These are phyloP conservation scores for Fomes fomentarius DNA, from an alignment of 1,284 basidiomycete genomes.

Conservation along the genomic window DNA sequence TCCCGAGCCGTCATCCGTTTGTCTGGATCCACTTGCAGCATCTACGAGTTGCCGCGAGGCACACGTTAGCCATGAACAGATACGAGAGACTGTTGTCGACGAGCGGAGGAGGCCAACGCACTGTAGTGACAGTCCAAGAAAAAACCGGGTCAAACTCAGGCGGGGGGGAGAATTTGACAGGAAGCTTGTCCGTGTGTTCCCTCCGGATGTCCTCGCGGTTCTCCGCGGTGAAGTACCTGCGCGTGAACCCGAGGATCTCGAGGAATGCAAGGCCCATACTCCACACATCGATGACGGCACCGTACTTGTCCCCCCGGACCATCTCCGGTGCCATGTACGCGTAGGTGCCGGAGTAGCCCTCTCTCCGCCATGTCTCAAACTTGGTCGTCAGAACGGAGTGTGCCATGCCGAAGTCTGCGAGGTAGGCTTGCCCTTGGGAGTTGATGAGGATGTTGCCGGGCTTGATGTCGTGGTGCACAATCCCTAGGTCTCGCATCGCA, in stretches of 20 bases:
- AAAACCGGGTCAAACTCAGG: neutral
- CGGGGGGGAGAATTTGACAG: neutral
- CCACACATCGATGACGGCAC: constrained; percentile 11
- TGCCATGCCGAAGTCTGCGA: constrained; percentile 38
- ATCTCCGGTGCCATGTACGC: constrained; percentile 75
- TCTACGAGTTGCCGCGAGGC: constrained; percentile 1
- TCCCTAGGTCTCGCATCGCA: constrained; percentile 21
- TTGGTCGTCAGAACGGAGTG: neutral
- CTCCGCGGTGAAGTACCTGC: neutral
- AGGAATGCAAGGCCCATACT: constrained; percentile 14
- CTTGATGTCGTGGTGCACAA: constrained; percentile 50
- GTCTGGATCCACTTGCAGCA: constrained; percentile 1
- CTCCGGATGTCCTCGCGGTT: neutral
- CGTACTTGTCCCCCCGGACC: constrained; percentile 32
- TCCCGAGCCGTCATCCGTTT: constrained; percentile 1
- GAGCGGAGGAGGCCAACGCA: neutral
- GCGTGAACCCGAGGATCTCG: constrained; percentile 9
- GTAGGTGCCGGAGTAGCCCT: constrained; percentile 57
- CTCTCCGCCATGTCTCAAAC: neutral
- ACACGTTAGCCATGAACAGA: neutral
- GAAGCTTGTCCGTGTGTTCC: neutral
- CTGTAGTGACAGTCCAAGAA: neutral
- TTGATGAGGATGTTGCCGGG: constrained; percentile 68
- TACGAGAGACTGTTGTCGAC: too few species aligned
- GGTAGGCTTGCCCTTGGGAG: constrained; percentile 61